Conservation (phyloP, 1,284 basidiomycete genomes). For the Trichosporon sp. region DNA sequence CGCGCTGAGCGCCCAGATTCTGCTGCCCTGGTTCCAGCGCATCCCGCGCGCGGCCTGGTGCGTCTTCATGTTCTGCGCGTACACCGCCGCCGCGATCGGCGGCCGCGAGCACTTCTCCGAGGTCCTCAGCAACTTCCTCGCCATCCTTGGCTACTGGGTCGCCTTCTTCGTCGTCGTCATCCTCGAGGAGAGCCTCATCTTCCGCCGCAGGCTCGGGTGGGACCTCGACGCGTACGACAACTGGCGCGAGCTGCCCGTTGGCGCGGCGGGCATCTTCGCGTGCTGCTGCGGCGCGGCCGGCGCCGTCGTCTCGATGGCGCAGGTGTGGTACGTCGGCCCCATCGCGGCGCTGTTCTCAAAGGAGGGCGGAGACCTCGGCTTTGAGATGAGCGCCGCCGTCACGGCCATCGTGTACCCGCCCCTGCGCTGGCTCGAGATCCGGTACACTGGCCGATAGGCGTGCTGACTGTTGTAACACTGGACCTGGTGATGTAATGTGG, state of each 20-base stretch:
- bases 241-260: conserved; percentile 55
- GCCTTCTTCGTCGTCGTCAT: conserved; percentile 54
- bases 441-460: conserved; percentile 27
- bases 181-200: conserved; percentile 59
- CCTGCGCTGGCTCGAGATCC: conserved; percentile 34
- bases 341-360: conserved; percentile 52
- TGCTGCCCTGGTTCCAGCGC: conserved; percentile 56
- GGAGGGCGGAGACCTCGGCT: conserved; percentile 58
- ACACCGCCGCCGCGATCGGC: conserved; percentile 60
- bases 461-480: too few species aligned
- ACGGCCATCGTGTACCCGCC: conserved; percentile 33
- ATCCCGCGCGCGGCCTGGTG: conserved; percentile 63
- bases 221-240: conserved; percentile 59
- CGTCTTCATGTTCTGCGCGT: conserved; percentile 55
- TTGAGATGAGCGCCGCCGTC: conserved; percentile 52
- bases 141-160: conserved; percentile 55
- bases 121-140: conserved; percentile 56
- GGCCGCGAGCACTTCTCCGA: conserved; percentile 61
- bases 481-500: background rate
- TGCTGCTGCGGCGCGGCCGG: conserved; percentile 54
- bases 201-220: conserved; percentile 56
- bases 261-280: conserved; percentile 56
- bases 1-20: conserved; percentile 57
- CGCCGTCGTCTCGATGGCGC: conserved; percentile 45
- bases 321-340: conserved; percentile 56